These are phyloP conservation scores for Blastobotrys persicus DNA, from an alignment of 1,139 yeast genomes.

Conservation along the genomic window DNA sequence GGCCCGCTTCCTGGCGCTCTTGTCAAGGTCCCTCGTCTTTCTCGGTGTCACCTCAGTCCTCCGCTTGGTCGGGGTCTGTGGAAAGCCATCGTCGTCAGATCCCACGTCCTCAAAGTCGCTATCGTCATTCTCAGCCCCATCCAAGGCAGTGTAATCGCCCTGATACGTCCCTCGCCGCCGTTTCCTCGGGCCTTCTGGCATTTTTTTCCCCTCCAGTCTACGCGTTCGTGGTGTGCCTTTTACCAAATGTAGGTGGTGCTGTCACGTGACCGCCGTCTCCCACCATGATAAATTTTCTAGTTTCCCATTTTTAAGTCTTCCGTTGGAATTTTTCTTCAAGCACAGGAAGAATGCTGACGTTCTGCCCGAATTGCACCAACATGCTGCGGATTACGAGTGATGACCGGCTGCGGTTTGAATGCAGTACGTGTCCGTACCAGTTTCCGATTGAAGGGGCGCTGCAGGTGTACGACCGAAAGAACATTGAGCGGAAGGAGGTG, in stretches of 20 bases:
- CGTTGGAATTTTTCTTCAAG: background rate
- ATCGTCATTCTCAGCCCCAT: slow-evolving; percentile 15
- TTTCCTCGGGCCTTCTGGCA: slow-evolving; percentile 19
- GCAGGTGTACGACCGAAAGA: slow-evolving; percentile 81
- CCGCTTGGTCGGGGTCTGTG: slow-evolving; percentile 12
- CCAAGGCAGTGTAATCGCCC: slow-evolving; percentile 15
- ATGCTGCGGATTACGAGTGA: slow-evolving; percentile 56
- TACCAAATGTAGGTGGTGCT: too few relatives aligned
- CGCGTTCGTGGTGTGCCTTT: background rate
- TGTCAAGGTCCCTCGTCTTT: slow-evolving; percentile 42
- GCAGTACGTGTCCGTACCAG: slow-evolving; percentile 93
- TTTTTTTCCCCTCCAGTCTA: background rate
- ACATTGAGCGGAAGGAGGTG: slow-evolving; percentile 79
- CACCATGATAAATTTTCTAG: too few relatives aligned
- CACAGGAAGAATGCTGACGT: slow-evolving; percentile 63
- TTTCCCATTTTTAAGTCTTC: too few relatives aligned
- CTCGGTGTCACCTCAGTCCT: slow-evolving; percentile 14
- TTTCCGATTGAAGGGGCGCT: slow-evolving; percentile 74
- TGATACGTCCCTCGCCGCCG: slow-evolving; percentile 21
- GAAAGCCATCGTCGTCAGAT: slow-evolving; percentile 16
- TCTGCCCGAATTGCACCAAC: slow-evolving; percentile 91
- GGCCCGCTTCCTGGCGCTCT: slow-evolving; percentile 53
- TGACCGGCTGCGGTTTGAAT: slow-evolving; percentile 52
- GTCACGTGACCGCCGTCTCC: too few relatives aligned
- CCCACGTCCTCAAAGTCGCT: slow-evolving; percentile 12